Evolutionary conservation across 768 basidiomycete genomes (phyloP).

Genomic region (Basidioascus undulatus): DNA sequence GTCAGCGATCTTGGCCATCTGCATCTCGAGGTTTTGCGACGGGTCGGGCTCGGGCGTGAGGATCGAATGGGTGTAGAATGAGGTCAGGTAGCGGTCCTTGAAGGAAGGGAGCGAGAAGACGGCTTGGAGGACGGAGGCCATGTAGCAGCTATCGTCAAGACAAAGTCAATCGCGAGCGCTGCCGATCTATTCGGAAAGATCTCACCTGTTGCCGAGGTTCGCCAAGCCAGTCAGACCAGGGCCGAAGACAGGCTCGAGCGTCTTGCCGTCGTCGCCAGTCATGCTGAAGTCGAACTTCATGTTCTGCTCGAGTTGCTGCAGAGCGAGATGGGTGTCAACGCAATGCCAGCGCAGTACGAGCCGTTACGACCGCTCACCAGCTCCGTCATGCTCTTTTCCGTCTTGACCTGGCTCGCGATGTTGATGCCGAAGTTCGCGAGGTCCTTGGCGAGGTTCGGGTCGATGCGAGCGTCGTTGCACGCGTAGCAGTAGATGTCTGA

Average conservation of each 20-base stretch:
- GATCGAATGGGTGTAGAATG: slow-evolving; percentile 29
- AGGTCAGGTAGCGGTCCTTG: slow-evolving; percentile 38
- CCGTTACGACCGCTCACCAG: slow-evolving; percentile 28
- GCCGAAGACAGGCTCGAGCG: slow-evolving; percentile 69
- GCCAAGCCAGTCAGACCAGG: slow-evolving; percentile 66
- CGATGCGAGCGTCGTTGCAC: slow-evolving; percentile 60
- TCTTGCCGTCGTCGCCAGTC: slow-evolving; percentile 60
- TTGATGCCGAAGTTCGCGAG: slow-evolving; percentile 69
- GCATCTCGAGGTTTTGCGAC: slow-evolving; percentile 76
- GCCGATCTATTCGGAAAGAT: background rate
- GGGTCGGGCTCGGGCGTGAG: slow-evolving; percentile 44
- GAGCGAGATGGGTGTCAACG: background rate
- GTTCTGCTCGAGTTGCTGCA: slow-evolving; percentile 86
- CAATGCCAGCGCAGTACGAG: background rate
- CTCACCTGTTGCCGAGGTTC: slow-evolving; percentile 75
- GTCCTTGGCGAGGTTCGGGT: slow-evolving; percentile 49
- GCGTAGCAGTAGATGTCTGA: slow-evolving; percentile 79
- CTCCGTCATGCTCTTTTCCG: slow-evolving; percentile 91
- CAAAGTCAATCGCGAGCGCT: background rate
- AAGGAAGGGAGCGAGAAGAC: slow-evolving; percentile 62
- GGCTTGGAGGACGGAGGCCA: slow-evolving; percentile 77
- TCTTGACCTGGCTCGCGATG: slow-evolving; percentile 55
- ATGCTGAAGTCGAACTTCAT: slow-evolving; percentile 82
- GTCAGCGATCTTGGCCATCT: slow-evolving; percentile 76
- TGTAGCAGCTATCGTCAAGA: slow-evolving; percentile 51